Conservation (phyloP, 176 grass and related monocot species). For the Oryza meridionalis region DNA sequence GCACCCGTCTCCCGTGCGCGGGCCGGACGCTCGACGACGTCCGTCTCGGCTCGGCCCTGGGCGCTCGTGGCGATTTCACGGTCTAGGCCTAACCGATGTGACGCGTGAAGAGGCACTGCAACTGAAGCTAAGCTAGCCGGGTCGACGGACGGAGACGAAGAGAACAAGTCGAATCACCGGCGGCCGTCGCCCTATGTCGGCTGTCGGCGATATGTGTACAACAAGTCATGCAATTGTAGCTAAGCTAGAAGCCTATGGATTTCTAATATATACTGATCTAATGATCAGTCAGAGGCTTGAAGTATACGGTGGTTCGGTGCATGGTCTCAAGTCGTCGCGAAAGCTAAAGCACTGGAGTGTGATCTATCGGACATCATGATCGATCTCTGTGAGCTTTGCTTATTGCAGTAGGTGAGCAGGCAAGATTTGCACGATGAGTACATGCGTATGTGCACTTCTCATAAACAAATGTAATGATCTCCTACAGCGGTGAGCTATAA, state of each 20-base stretch:
- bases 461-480: background rate
- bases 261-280: background rate
- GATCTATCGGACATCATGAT: background rate
- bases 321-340: conserved; percentile 21
- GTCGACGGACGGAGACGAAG: background rate
- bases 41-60: no score
- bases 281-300: conserved; percentile 13
- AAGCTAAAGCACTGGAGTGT: background rate
- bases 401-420: conserved; percentile 33
- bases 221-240: conserved; percentile 28
- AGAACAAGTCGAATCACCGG: background rate
- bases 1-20: no score
- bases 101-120: background rate
- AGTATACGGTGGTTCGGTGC: conserved; percentile 29
- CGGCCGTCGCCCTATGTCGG: background rate
- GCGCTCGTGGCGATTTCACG: background rate
- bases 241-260: background rate
- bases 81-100: background rate
- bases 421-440: background rate
- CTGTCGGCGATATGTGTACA: conserved; percentile 29
- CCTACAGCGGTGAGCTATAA: background rate
- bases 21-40: no score
- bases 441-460: background rate
- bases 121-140: background rate
- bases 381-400: background rate